phyloP scores from a whole-genome alignment of 2,329 filamentous ascomycete genomes.

The Monilinia fructigena region DNA sequence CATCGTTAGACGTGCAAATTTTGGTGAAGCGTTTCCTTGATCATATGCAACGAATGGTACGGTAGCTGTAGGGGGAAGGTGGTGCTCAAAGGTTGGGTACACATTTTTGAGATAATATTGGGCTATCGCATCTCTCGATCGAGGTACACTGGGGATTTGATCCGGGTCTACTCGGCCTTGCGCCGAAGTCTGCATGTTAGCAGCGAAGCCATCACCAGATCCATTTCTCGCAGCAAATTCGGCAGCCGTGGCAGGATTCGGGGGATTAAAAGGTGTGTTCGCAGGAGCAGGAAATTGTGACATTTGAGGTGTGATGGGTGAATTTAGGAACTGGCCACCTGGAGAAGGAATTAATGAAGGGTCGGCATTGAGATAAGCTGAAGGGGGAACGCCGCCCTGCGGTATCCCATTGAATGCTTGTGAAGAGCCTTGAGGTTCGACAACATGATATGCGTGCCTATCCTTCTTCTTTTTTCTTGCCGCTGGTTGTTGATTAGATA shows the following conservation, averaged over 20 bases:
- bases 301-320: slow-evolving; percentile 46
- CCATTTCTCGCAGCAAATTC: slow-evolving; percentile 50
- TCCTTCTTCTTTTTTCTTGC: slow-evolving; percentile 84
- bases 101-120: slow-evolving; percentile 83
- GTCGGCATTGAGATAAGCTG: slow-evolving; percentile 59
- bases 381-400: slow-evolving; percentile 53
- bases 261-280: slow-evolving; percentile 51
- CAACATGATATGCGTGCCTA: slow-evolving; percentile 84
- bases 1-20: slow-evolving; percentile 85
- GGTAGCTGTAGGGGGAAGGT: slow-evolving; percentile 83
- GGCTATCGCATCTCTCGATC: slow-evolving; percentile 77
- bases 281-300: slow-evolving; percentile 63
- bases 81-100: slow-evolving; percentile 93
- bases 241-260: slow-evolving; percentile 44
- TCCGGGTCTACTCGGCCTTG: slow-evolving; percentile 82
- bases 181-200: slow-evolving; percentile 58
- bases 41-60: slow-evolving; percentile 92
- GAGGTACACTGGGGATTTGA: slow-evolving; percentile 86
- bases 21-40: slow-evolving; percentile 94
- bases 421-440: slow-evolving; percentile 70
- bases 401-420: slow-evolving; percentile 70
- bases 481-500: slow-evolving; percentile 31
- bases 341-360: slow-evolving; percentile 44
- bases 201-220: slow-evolving; percentile 41
- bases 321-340: slow-evolving; percentile 49